Base-by-base conservation (phyloP, 139 green algal species). In the Closterium sp. region DNA sequence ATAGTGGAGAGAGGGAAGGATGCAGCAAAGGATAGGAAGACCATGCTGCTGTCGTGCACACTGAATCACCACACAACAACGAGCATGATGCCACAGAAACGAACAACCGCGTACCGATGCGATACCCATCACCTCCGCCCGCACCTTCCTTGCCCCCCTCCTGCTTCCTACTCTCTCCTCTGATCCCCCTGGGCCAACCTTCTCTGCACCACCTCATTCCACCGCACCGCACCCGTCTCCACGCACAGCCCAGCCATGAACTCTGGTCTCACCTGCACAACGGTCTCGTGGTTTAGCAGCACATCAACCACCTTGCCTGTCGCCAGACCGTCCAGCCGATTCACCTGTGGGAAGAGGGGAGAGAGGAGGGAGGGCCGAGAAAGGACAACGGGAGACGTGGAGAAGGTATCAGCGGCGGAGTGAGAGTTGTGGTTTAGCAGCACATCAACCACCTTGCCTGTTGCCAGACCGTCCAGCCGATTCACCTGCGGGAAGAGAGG, bases 271-370 rank as follows among this genome's bases (percentile, higher is more conserved):
- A 94, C 92, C 92, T 94, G 92, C 32, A 95, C 29, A 30, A 99
- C 97, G 0, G 98, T 99, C 95, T 99, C 97, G 90, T 97, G 97
- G 93, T 98, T 98, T 21, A 99, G 95, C 86, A 99, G 96, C 4
- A 97, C 97, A 90, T 99, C 98, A 84, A 99, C 96, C 1, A 97
- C 97, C 92, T 97, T 97, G 89, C 95, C 96, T 73, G 95, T 98
- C 85, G 97, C 97, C 22, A 96, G 88, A 62, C 98, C 98, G 96
- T 99, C 98, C 88, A 99, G 95, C 24, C 95, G 85, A 88, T 98
- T 99, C 2, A 98, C 97, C 92, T 94, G 92, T 7, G 11, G 32
- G 32, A 3, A 38, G 32, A 38, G 32, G 32, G 32, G 32, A 2
- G 32, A 38, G 32, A 38, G 32, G 32, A 38, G 32, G 2, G 32